Percentiles rank a stretch among this genome's conserved stretches.
These are phyloP conservation scores for Lachnellula hyalina DNA, from an alignment of 2,329 filamentous ascomycete species.

Conservation along the genomic window DNA sequence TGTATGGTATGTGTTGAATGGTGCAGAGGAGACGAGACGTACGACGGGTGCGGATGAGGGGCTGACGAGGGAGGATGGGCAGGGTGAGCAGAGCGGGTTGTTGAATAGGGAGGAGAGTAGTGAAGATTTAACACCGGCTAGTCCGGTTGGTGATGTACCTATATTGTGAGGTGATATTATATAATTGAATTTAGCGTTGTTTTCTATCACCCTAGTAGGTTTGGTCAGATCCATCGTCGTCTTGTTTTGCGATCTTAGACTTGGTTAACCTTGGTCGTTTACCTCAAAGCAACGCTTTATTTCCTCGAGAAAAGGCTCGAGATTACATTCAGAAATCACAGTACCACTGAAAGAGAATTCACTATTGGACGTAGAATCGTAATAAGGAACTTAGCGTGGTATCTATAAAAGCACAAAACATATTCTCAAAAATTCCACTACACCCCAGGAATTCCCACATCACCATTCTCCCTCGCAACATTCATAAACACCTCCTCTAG, in stretches of 20 bases:
- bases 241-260: not conserved
- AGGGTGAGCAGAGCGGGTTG: conserved; percentile 40
- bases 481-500: conserved; percentile 28
- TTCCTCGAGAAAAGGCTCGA: too few relatives aligned
- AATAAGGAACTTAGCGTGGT: not conserved
- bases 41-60: conserved; percentile 33
- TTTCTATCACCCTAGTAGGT: not conserved
- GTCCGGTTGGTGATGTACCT: conserved; percentile 13
- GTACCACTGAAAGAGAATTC: not conserved
- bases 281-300: too few relatives aligned
- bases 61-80: conserved; percentile 35
- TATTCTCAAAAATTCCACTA: not conserved
- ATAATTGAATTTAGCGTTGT: not conserved
- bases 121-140: conserved; percentile 15
- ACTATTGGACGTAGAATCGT: not conserved
- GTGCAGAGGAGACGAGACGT: conserved; percentile 57
- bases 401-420: not conserved
- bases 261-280: too few relatives aligned
- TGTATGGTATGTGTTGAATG: conserved; percentile 88
- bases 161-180: not conserved
- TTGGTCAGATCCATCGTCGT: not conserved
- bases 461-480: conserved; percentile 21
- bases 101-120: conserved; percentile 34
- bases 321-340: too few relatives aligned
- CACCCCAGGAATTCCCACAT: not conserved